A percentile compares a stretch with the other conserved stretches of the same genome.
Conservation (phyloP, 2,329 filamentous ascomycete species). For the Xylaria sp. region DNA sequence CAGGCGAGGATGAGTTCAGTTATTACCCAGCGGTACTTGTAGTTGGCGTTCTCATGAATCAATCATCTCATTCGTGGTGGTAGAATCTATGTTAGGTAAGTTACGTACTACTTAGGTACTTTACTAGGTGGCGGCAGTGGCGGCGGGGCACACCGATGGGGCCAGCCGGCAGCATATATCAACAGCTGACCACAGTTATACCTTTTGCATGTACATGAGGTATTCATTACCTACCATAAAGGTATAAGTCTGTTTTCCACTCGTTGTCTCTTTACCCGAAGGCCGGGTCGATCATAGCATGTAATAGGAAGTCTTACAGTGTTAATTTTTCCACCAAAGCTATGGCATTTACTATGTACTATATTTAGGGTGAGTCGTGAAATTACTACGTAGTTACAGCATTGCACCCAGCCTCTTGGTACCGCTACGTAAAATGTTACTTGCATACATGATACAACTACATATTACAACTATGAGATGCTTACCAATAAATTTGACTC, state of each 20-base stretch:
- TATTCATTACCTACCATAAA: neutral
- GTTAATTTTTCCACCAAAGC: constrained; percentile 4
- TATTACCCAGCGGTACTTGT: neutral
- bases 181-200: neutral
- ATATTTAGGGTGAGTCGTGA: neutral
- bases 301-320: neutral
- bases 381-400: too few relatives aligned
- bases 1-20: neutral
- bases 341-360: neutral
- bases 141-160: neutral
- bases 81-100: neutral
- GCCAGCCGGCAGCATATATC: neutral
- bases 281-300: constrained; percentile 10
- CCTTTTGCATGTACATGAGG: neutral
- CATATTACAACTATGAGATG: too few relatives aligned
- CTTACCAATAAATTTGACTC: neutral
- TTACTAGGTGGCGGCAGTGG: neutral
- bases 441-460: neutral
- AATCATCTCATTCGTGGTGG: neutral
- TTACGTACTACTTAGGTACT: neutral
- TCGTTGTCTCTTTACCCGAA: constrained; percentile 3
- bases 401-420: neutral
- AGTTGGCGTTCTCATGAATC: neutral
- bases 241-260: neutral
- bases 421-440: neutral